These are phyloP conservation scores for Neurospora sp. DNA, from an alignment of 495 filamentous ascomycete species.

Conservation along the genomic window DNA sequence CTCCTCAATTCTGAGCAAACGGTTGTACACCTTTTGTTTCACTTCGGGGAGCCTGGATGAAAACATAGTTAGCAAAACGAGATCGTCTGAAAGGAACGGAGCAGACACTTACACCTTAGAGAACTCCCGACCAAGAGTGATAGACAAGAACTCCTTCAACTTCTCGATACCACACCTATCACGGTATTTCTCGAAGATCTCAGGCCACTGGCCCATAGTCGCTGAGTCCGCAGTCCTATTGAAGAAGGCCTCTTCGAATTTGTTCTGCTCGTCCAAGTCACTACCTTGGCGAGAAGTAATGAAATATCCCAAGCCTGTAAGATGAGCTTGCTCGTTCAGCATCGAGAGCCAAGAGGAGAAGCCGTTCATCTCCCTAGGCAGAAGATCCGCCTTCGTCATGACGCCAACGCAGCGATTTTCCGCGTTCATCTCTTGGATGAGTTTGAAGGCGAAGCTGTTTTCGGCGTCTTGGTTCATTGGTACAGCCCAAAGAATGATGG, in stretches of 20 bases:
- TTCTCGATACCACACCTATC: conserved; percentile 49
- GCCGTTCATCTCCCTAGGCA: conserved; percentile 37
- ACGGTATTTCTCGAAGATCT: conserved; percentile 33
- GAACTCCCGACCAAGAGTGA: conserved; percentile 47
- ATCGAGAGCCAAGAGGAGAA: conserved; percentile 45
- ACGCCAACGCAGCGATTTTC: conserved; percentile 58
- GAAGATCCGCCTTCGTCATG: conserved; percentile 68
- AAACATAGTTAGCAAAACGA: background rate
- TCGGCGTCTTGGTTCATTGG: conserved; percentile 66
- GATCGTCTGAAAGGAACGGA: too few species aligned
- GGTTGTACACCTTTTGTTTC: conserved; percentile 43
- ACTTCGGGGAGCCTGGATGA: conserved; percentile 45
- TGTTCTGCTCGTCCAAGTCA: conserved; percentile 42
- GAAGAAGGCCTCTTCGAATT: conserved; percentile 54
- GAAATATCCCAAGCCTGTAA: conserved; percentile 54
- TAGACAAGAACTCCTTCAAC: conserved; percentile 44
- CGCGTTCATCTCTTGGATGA: conserved; percentile 51
- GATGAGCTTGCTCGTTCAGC: conserved; percentile 43
- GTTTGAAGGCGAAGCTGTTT: conserved; percentile 55
- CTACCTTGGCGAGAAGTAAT: conserved; percentile 42
- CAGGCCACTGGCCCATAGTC: conserved; percentile 32
- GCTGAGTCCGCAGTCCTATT: conserved; percentile 16
- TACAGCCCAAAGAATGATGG: conserved; percentile 63
- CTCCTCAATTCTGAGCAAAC: conserved; percentile 33
- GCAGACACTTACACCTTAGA: conserved; percentile 29